Base-by-base conservation (phyloP, 768 basidiomycete genomes). In the Podaxis sp. region DNA sequence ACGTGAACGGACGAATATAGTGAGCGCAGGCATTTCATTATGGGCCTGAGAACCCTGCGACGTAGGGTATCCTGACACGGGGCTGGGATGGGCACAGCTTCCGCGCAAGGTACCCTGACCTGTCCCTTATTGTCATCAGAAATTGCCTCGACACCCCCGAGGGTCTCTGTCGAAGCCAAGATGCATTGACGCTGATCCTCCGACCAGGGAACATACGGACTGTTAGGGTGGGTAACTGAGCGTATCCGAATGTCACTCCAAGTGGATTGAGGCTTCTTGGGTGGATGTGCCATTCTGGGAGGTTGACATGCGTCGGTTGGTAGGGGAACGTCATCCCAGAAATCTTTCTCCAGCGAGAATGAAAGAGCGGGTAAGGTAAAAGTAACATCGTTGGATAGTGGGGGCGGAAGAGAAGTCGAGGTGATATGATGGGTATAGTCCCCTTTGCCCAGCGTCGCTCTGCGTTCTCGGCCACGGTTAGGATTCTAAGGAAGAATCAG, bases 161-260 rank as follows among this genome's bases (percentile, higher is more conserved):
- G 46, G n/a, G 40, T 37, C 38, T 57, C 62, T 40, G 58, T 37
- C 19, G 80, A 81, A 57, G 66, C 78, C 63, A 76, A 77, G 66
- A 75, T 78, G 65, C 71, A 74, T 61, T 61, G 85, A 73, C 69
- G 84, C 74, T 68, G 71, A 25, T 76, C 71, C 29, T 74, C 69
- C 4, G 75, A 67, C 82, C 81, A 84, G 8, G 83, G 83, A 4
- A 82, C 79, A 57, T 84, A 84, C n/a, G 83, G 83, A 67, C 80
- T 82, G 56, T 83, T 83, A 5, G 82, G 81, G 68, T 84, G 80
- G 50, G 56, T 24, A 46, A 61, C 59, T 54, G 55, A 46, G 56
- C 58, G 47, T 54, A 52, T 55, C 36, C 54, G 15, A 36, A 55
- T 36, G 19, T 55, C 37, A 2, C 12, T 55, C 22, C 36, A 55